A percentile compares a stretch with the other conserved stretches of the same genome.
Evolutionary conservation across 2,329 filamentous ascomycete species (phyloP).

Genomic region (Ophiobolus disseminans): DNA sequence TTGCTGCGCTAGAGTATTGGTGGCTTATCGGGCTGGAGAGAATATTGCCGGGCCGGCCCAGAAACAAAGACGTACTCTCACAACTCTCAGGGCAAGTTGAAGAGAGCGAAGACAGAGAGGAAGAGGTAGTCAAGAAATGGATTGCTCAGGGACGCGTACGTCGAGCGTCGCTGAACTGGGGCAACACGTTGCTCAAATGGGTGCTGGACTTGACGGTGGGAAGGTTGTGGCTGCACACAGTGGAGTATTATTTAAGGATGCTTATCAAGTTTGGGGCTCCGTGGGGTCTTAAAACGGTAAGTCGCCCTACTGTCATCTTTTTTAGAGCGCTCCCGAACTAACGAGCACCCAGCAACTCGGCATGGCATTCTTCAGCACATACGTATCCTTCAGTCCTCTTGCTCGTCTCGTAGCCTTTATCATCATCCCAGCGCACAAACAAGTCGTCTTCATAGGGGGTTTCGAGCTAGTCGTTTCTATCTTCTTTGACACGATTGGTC

Average conservation of each 20-base stretch:
- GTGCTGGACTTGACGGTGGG: constrained; percentile 19
- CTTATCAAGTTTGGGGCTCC: neutral
- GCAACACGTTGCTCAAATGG: constrained; percentile 27
- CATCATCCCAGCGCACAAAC: constrained; percentile 17
- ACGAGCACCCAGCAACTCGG: constrained; percentile 6
- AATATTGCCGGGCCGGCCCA: constrained; percentile 15
- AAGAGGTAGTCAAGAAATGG: constrained; percentile 26
- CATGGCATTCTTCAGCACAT: constrained; percentile 2
- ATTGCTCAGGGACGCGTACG: constrained; percentile 20
- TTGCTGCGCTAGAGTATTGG: constrained; percentile 16
- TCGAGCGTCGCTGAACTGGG: constrained; percentile 22
- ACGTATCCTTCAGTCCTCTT: constrained; percentile 6
- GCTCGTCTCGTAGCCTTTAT: constrained; percentile 14
- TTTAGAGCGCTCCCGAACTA: neutral
- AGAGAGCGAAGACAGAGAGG: constrained; percentile 19
- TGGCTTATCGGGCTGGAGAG: constrained; percentile 21
- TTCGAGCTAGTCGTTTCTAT: constrained; percentile 6
- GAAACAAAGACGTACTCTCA: neutral
- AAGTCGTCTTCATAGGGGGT: constrained; percentile 19
- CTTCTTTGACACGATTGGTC: constrained; percentile 8
- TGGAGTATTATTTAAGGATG: constrained; percentile 9
- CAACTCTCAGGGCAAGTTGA: constrained; percentile 9
- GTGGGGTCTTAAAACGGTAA: constrained; percentile 2
- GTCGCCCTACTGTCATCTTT: neutral
- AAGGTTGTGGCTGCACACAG: constrained; percentile 2